Base-by-base conservation (phyloP, 768 basidiomycete genomes). In the Lanmaoa pseudosensibilis region DNA sequence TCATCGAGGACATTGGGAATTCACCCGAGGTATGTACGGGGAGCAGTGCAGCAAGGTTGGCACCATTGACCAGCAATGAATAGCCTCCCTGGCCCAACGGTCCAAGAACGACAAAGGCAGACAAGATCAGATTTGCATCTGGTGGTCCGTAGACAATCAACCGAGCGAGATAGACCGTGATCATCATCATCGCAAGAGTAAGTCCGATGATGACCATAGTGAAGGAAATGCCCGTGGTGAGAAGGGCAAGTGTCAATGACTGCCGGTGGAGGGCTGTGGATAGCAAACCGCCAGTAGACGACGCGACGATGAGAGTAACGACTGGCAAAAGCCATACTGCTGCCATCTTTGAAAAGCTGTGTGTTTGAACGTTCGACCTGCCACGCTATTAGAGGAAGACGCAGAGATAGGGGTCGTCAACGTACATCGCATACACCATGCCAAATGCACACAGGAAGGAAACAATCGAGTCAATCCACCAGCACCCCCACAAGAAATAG, bases 41-140 rank as follows among this genome's bases (percentile, higher is more conserved):
- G 8, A 78, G 61, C 6, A 77, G 57, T 43, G 69, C 53, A 0
- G 71, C 70, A 43, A 79, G 65, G 54, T 73, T 67, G 45, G 73
- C 65, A 15, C 78, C 77, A 54, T 76, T 77, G 7, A 78, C 54
- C 21, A 79, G 65, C 23, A 79, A 60, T 0, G 78, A 79, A 59
- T 73, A 80, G 7, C 78, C 79, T 23, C 79, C 81, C 64, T 82
- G 81, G 6, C 81, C 82, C 57, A 81, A 75, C 4, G 82, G 82
- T 6, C 82, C 82, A 37, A 83, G 73, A 9, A 78, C 76, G 25
- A 83, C 63, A 63, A 83, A 82, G 5, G 74, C 70, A 41, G 77
- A 78, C 45, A 79, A 65, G 55, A 79, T 70, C 55, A 76, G 54
- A 39, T 68, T 68, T 25, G 68, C 68, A 49, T 77, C 74, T 18